These are phyloP conservation scores for Tetrahymena thermophila DNA, from an alignment of 73 alveolate species.

Conservation along the genomic window DNA sequence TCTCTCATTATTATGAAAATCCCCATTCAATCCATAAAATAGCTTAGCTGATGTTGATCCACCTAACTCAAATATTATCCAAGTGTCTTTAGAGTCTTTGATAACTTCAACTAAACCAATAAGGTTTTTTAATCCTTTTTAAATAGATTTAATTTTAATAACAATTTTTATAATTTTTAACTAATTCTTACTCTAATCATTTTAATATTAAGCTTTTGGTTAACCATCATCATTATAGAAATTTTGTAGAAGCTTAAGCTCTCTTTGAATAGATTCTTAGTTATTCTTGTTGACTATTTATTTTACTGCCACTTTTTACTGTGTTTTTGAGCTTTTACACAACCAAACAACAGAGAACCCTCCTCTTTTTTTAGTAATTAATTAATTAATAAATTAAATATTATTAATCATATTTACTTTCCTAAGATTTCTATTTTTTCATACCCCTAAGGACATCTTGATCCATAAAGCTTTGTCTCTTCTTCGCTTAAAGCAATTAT, in stretches of 20 bases:
- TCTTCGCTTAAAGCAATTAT: background rate
- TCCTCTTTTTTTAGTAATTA: constrained; percentile 2
- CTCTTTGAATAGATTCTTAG: constrained; percentile 30
- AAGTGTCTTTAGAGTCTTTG: constrained; percentile 56
- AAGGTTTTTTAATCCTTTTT: constrained; percentile 42
- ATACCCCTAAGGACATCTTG: constrained; percentile 47
- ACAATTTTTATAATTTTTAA: background rate
- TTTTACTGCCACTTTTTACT: constrained; percentile 48
- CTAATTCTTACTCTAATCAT: background rate
- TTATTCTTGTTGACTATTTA: constrained; percentile 10
- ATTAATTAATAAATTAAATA: no score
- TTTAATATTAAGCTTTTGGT: background rate
- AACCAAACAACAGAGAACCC: constrained; percentile 70
- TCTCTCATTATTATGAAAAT: constrained; percentile 61
- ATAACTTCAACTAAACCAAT: constrained; percentile 14
- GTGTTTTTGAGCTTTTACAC: constrained; percentile 3
- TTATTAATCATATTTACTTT: no score
- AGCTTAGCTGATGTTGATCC: constrained; percentile 36
- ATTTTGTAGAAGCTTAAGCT: constrained; percentile 33
- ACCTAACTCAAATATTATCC: constrained; percentile 63
- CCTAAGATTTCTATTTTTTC: constrained; percentile 48
- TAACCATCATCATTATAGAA: background rate
- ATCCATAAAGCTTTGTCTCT: constrained; percentile 54
- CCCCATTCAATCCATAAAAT: constrained; percentile 56
- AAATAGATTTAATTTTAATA: constrained; percentile 25